A percentile compares a stretch with the other conserved stretches of the same genome.
phyloP scores from a whole-genome alignment of 768 basidiomycete species.

The Baorangia bicolor region DNA sequence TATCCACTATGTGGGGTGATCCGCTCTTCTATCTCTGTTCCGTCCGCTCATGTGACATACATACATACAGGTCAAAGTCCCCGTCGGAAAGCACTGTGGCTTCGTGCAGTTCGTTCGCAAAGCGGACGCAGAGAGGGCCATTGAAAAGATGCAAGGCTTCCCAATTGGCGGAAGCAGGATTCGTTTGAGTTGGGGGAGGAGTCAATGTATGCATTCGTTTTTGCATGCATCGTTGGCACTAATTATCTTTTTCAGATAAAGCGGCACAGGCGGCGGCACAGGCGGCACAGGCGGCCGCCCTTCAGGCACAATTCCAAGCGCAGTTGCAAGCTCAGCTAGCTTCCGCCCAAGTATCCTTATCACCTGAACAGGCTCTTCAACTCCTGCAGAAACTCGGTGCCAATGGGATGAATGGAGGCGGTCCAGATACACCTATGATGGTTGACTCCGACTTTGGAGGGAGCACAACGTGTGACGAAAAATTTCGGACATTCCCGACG shows the following conservation, averaged over 20 bases:
- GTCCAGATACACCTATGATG: slow-evolving; percentile 9
- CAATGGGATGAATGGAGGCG: slow-evolving; percentile 37
- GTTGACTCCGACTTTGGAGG: slow-evolving; percentile 15
- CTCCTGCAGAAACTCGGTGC: slow-evolving; percentile 56
- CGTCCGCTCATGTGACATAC: not conserved
- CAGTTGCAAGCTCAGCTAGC: slow-evolving; percentile 36
- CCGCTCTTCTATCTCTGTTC: not conserved
- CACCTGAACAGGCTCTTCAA: slow-evolving; percentile 62
- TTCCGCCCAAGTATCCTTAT: slow-evolving; percentile 35
- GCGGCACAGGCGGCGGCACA: slow-evolving; percentile 89
- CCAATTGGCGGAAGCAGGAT: slow-evolving; percentile 91
- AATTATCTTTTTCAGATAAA: slow-evolving; percentile 55
- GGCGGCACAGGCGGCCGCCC: slow-evolving; percentile 71
- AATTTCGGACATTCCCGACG: slow-evolving; percentile 17
- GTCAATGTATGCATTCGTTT: slow-evolving; percentile 61
- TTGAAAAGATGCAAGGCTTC: slow-evolving; percentile 97
- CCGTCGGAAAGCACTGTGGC: slow-evolving; percentile 92
- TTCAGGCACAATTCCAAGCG: slow-evolving; percentile 47
- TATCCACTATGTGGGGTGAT: slow-evolving; percentile 76
- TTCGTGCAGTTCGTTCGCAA: slow-evolving; percentile 95
- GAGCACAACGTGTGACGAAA: slow-evolving; percentile 25
- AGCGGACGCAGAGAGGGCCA: slow-evolving; percentile 87
- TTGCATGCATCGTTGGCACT: not conserved
- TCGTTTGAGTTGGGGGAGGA: slow-evolving; percentile 89
- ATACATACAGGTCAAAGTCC: slow-evolving; percentile 80